phyloP scores from a whole-genome alignment of 2,329 filamentous ascomycete species.

The Berkeleyomyces rouxiae region DNA sequence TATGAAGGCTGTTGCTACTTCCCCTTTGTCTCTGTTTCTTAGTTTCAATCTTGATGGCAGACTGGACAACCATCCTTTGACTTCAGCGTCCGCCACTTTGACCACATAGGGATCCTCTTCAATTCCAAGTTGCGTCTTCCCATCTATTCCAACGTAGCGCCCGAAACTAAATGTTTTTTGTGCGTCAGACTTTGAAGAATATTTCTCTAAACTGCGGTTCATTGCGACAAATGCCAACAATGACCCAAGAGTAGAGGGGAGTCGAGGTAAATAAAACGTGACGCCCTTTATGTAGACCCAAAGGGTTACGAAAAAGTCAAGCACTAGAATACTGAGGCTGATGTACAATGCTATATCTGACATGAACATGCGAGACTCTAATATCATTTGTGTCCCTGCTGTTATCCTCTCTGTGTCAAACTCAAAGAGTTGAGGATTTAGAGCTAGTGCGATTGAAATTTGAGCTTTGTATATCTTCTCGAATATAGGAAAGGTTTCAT shows the following conservation, averaged over 20 bases:
- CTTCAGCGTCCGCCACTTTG: constrained; percentile 13
- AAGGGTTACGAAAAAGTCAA: constrained; percentile 28
- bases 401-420: neutral
- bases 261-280: constrained; percentile 28
- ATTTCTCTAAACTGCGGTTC: constrained; percentile 23
- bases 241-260: constrained; percentile 35
- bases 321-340: constrained; percentile 25
- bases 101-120: constrained; percentile 30
- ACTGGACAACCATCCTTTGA: neutral
- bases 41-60: neutral
- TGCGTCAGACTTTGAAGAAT: neutral
- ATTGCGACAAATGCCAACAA: constrained; percentile 31
- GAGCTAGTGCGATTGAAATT: neutral
- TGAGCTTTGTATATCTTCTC: neutral
- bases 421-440: constrained; percentile 22
- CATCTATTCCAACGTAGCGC: constrained; percentile 30
- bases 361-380: constrained; percentile 31
- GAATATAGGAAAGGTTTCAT: neutral
- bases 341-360: constrained; percentile 29
- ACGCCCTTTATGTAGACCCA: constrained; percentile 27
- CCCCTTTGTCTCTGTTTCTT: neutral
- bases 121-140: constrained; percentile 32
- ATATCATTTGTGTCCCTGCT: constrained; percentile 13
- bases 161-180: constrained; percentile 27
- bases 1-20: neutral